Conservation (phyloP, 495 filamentous ascomycete species). For the Coniosporium apollinis region DNA sequence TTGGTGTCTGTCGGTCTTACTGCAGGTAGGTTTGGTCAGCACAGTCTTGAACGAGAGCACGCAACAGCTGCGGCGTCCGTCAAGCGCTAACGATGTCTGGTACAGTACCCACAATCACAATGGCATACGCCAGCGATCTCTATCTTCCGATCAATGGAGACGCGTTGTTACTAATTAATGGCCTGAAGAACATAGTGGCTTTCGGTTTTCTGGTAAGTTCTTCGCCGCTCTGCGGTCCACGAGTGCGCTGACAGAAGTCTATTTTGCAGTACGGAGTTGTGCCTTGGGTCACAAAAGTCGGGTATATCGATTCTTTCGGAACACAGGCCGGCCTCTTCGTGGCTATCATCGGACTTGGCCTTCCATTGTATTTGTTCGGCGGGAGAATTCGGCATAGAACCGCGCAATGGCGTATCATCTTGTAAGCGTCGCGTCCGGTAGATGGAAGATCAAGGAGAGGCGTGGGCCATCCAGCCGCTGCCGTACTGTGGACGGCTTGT, state of each 20-base stretch:
- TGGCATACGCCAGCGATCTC: constrained; percentile 19
- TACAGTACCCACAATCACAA: constrained; percentile 14
- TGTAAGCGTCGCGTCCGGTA: constrained; percentile 8
- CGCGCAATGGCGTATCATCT: constrained; percentile 17
- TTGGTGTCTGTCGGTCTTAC: constrained; percentile 18
- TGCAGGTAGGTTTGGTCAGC: too few relatives aligned
- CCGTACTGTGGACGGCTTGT: constrained; percentile 48
- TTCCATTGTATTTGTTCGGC: constrained; percentile 14
- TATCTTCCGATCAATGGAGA: constrained; percentile 18
- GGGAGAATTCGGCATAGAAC: constrained; percentile 12
- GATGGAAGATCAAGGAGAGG: constrained; percentile 39
- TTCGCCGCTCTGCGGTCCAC: too few relatives aligned
- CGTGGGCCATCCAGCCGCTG: too few relatives aligned
- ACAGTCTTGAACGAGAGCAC: too few relatives aligned
- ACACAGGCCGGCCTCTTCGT: constrained; percentile 19
- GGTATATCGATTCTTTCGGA: constrained; percentile 19
- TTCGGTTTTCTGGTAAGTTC: not conserved
- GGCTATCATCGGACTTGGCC: constrained; percentile 12
- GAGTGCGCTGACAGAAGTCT: too few relatives aligned
- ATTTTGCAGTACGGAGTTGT: constrained; percentile 18
- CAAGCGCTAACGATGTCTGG: too few relatives aligned
- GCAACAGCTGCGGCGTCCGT: too few relatives aligned
- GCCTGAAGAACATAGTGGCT: constrained; percentile 6
- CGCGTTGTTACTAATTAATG: constrained; percentile 20
- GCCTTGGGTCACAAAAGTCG: constrained; percentile 19